Evolutionary conservation across 2,329 filamentous ascomycete genomes (phyloP), one percentile per base, ranked within the genome.

Genomic region (Allantophomopsis lycopodina): DNA sequence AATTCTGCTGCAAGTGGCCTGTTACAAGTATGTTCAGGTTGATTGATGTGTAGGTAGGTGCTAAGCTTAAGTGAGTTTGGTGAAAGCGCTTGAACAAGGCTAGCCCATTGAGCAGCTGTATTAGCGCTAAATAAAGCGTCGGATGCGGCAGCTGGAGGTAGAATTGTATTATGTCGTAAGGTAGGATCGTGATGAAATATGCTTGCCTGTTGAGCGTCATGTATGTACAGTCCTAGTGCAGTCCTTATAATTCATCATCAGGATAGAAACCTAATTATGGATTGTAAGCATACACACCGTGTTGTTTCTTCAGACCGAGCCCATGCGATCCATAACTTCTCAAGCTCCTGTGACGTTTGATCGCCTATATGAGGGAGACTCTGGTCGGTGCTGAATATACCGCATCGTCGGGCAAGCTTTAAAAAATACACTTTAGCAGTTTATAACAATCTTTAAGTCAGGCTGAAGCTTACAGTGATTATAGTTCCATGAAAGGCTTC

Each of bases 1-100:
- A 41, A 16, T 33, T 41, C 39, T 7, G 38, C 35, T 12, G 39
- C 35, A 11, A 41, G 30, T 20, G 30, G 39, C 7, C 7, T 7
- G 7, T 20, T 20, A 7, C 18, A 20, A 20, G 18, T 4, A 20
- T 20, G 18, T 20, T 20, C 4, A 7, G 18, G 18, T 20, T 20
- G 18, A 20, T 20, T 4, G 18, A 20, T 20, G 18, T 20, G 18
- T 20, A 20, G 18, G 7, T 7, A 20, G 7, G 18, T 20, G 18
- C 18, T 20, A 20, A 20, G 18, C 7, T 20, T 20, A 7, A 20
- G 4, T 7, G 18, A 7, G 4, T 4, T 20, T 20, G 18, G 18
- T 20, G 18, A 20, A 7, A 20, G 18, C 7, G 4, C 18, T 20
- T 7, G 18, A 20, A 20, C 18, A 7, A 20, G 18, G 4, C 18